Conservation (phyloP, 192 early-diverging fungal genomes). For the Thamnidium elegans region DNA sequence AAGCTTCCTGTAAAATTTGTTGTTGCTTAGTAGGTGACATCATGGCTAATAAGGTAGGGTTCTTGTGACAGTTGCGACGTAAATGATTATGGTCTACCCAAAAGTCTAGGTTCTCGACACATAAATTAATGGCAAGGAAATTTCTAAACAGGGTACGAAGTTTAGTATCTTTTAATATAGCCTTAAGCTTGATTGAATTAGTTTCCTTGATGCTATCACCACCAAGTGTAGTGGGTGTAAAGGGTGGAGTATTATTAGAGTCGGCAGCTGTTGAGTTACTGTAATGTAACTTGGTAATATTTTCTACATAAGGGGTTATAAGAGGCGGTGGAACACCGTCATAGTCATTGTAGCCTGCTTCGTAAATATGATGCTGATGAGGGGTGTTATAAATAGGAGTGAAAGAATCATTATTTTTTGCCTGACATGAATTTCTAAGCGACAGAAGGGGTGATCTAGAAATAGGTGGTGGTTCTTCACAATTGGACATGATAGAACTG, state of each 20-base stretch:
- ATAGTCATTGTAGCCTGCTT: no score
- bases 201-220: slow-evolving; percentile 34
- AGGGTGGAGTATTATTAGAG: not conserved
- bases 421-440: no score
- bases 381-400: not conserved
- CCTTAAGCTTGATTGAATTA: slow-evolving; percentile 52
- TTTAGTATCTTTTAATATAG: slow-evolving; percentile 51
- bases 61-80: slow-evolving; percentile 40
- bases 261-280: not conserved
- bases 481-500: no score
- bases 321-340: not conserved
- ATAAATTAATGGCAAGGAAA: slow-evolving; percentile 64
- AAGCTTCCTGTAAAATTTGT: slow-evolving; percentile 45
- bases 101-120: slow-evolving; percentile 72
- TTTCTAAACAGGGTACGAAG: slow-evolving; percentile 57
- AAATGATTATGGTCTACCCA: slow-evolving; percentile 49
- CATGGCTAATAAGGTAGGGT: slow-evolving; percentile 24
- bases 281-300: not conserved
- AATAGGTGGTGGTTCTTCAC: no score
- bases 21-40: slow-evolving; percentile 31
- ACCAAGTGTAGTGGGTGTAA: not conserved
- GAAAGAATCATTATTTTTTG: not conserved
- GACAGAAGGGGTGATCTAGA: no score
- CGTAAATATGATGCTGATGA: not conserved
- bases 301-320: not conserved